These are phyloP conservation scores for Pichia exigua DNA, from an alignment of 805 yeast species.

Conservation along the genomic window DNA sequence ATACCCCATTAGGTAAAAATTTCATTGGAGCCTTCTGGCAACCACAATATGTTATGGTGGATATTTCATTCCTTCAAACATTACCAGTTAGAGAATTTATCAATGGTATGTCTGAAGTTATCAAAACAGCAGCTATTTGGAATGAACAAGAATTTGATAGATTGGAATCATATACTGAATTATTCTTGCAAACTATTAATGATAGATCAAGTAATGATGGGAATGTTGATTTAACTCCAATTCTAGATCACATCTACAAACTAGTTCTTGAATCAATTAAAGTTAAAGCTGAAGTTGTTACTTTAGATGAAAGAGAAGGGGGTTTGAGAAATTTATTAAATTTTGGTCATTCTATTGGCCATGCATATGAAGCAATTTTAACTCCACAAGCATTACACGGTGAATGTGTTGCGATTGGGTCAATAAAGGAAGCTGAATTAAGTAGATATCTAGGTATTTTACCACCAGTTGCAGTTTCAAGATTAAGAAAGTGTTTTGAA, in stretches of 20 bases:
- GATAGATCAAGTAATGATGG: conserved; percentile 31
- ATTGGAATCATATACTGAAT: conserved; percentile 66
- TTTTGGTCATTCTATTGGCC: conserved; percentile 97
- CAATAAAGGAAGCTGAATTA: conserved; percentile 89
- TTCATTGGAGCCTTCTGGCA: conserved; percentile 97
- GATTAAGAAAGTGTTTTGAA: conserved; percentile 72
- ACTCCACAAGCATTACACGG: conserved; percentile 97
- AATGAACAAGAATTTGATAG: conserved; percentile 80
- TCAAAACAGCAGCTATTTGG: conserved; percentile 98
- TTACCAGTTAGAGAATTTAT: conserved; percentile 90
- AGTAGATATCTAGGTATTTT: conserved; percentile 85
- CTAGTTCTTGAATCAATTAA: conserved; percentile 78
- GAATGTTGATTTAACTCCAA: conserved; percentile 55
- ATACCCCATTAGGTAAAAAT: conserved; percentile 92
- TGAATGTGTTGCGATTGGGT: conserved; percentile 98
- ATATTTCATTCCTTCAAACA: conserved; percentile 77
- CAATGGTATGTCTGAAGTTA: conserved; percentile 97
- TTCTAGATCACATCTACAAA: conserved; percentile 65
- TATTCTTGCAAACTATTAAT: conserved; percentile 61
- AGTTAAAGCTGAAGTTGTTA: conserved; percentile 91
- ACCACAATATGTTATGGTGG: conserved; percentile 82
- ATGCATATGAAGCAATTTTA: conserved; percentile 94
- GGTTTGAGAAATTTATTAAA: conserved; percentile 86
- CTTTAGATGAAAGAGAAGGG: conserved; percentile 91
- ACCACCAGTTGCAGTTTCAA: conserved; percentile 89